Percentiles rank a stretch among this genome's conserved stretches.
Conservation (phyloP, 129 eudicot genomes). For the Centella asiatica region DNA sequence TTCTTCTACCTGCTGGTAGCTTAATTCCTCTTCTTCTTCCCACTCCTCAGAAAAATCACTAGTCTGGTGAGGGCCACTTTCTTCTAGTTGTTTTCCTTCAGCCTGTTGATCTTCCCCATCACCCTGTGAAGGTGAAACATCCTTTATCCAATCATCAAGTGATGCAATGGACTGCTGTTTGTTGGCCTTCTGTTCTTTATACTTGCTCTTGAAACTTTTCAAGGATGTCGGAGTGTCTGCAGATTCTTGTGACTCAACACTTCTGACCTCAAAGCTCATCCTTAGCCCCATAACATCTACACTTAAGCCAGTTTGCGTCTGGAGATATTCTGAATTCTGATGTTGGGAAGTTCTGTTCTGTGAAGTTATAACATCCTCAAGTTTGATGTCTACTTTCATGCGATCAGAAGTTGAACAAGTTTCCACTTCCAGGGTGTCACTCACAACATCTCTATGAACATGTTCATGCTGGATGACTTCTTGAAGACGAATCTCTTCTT, state of each 20-base stretch:
- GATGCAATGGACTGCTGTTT: slow-evolving; percentile 5
- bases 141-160: slow-evolving; percentile 6
- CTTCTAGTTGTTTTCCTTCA: slow-evolving; percentile 8
- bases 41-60: slow-evolving; percentile 45
- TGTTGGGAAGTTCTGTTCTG: slow-evolving; percentile 5
- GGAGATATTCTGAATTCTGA: slow-evolving; percentile 11
- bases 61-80: slow-evolving; percentile 28
- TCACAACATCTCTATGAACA: background rate
- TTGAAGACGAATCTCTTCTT: slow-evolving; percentile 7
- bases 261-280: slow-evolving; percentile 9
- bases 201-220: slow-evolving; percentile 2
- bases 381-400: slow-evolving; percentile 14
- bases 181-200: slow-evolving; percentile 10
- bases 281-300: slow-evolving; percentile 8
- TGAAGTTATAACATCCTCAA: background rate
- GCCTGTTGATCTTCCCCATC: slow-evolving; percentile 15
- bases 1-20: slow-evolving; percentile 22
- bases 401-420: slow-evolving; percentile 14
- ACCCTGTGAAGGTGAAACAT: slow-evolving; percentile 7
- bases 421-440: slow-evolving; percentile 17
- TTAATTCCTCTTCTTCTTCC: slow-evolving; percentile 38
- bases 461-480: slow-evolving; percentile 2
- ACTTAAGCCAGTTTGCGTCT: slow-evolving; percentile 21
- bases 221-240: slow-evolving; percentile 12
- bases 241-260: slow-evolving; percentile 7